Evolutionary conservation across 2,329 filamentous ascomycete genomes (phyloP).

Genomic region (Cytospora chrysosperma): DNA sequence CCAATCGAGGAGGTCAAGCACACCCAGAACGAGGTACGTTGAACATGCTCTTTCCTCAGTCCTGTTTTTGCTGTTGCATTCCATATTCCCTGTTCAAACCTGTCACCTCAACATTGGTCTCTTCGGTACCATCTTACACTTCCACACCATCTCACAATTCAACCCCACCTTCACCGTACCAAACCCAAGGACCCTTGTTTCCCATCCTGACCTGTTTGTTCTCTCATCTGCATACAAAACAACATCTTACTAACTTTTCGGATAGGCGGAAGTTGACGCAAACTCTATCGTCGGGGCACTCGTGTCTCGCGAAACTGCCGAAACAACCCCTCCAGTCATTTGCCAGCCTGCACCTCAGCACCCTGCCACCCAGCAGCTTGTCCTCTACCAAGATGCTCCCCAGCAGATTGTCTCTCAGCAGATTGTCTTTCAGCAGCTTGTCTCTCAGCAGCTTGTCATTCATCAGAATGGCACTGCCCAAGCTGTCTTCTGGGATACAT

Average conservation of each 20-base stretch:
- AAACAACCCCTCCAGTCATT: not conserved
- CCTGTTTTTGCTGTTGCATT: not conserved
- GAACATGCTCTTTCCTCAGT: not conserved
- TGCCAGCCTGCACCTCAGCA: not conserved
- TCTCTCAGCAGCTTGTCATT: too few species aligned
- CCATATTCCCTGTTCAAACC: not conserved
- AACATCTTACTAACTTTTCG: not conserved
- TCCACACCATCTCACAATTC: not conserved
- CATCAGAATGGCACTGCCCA: too few species aligned
- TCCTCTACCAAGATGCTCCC: not conserved
- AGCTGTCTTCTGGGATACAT: too few species aligned
- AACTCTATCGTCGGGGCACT: not conserved
- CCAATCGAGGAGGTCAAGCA: not conserved
- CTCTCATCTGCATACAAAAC: not conserved
- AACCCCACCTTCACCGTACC: not conserved
- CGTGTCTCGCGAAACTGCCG: not conserved
- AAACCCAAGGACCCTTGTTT: not conserved
- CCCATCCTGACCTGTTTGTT: not conserved
- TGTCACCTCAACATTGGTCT: not conserved
- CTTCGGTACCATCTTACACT: not conserved
- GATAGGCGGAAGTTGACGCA: constrained; percentile 1
- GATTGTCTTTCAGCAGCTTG: too few species aligned
- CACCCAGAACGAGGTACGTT: not conserved
- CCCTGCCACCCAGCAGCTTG: not conserved
- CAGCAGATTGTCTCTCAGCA: too few species aligned